Base-by-base conservation (phyloP, 139 green algal genomes). In the Coelastrella sp. region DNA sequence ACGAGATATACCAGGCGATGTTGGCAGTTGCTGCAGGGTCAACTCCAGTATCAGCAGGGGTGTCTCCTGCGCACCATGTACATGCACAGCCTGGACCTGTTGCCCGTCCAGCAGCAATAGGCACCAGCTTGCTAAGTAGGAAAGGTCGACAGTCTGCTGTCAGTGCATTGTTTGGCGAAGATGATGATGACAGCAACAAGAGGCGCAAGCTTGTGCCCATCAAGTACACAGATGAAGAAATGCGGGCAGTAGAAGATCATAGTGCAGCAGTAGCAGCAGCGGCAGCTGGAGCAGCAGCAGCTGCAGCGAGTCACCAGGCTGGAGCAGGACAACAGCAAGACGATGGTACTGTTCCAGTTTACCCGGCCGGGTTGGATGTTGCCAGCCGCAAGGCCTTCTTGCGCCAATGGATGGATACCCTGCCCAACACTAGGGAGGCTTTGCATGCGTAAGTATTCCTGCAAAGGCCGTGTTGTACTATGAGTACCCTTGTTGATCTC, bases 161-260 rank as follows among this genome's bases (percentile, higher is more conserved):
- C 15, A 85, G 30, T 34, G 84, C 80, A 5, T 79, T 93, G 90
- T 96, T 96, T 92, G 91, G 79, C 1, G 93, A 93, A 7, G 94
- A 96, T 34, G 93, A 97, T 43, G 93, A 97, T 27, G 91, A 95
- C 66, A 89, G 90, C 5, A 86, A 87, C 63, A 92, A 91, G 43
- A 85, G 85, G 83, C 87, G 95, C 23, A 90, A 88, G 68, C 92
- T 98, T 63, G 91, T 92, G 45, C 91, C 92, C 3, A 93, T 95
- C 21, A 87, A 94, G 30, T 98, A 98, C 88, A 93, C 87, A 13
- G 91, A 93, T 7, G 95, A 97, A 67, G 95, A 98, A 78, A 68
- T 94, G 51, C 43, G 38, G 5, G 87, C 90, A 13, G 88, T 89
- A 40, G 23, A 88, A 79, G 85, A 85, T 30, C 35, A 50, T 41